A percentile compares a stretch with the other conserved stretches of the same genome.
These are phyloP conservation scores for Cryphonectria naterciae DNA, from an alignment of 2,329 filamentous ascomycete species.

Conservation along the genomic window DNA sequence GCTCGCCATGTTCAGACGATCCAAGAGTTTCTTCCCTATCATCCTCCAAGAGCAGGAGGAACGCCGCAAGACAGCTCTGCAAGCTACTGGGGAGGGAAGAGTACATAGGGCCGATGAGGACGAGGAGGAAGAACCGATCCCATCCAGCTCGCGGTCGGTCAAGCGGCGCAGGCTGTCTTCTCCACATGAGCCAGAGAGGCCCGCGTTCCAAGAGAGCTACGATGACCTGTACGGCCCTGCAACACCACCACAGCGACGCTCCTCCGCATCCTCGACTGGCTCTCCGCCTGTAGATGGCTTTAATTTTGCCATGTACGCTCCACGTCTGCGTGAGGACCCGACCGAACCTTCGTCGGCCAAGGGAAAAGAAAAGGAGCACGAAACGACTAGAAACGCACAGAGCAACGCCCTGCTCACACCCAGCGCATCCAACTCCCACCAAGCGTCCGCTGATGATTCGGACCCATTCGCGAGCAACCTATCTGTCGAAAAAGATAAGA, in stretches of 20 bases:
- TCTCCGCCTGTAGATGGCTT: neutral
- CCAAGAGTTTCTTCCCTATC: conserved; percentile 53
- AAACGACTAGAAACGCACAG: conserved; percentile 21
- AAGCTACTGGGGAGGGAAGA: conserved; percentile 11
- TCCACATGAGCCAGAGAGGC: neutral
- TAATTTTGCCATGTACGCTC: neutral
- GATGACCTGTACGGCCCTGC: conserved; percentile 28
- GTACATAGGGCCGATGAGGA: conserved; percentile 20
- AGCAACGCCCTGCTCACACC: conserved; percentile 20
- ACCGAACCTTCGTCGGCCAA: conserved; percentile 32
- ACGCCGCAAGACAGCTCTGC: conserved; percentile 14
- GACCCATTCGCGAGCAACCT: conserved; percentile 25
- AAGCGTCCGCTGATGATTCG: conserved; percentile 15
- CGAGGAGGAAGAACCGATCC: conserved; percentile 26
- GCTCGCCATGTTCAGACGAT: conserved; percentile 55
- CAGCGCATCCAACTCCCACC: conserved; percentile 20
- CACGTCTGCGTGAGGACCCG: neutral
- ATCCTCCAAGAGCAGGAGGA: conserved; percentile 34
- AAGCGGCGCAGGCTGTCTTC: conserved; percentile 28
- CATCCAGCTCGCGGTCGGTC: conserved; percentile 8
- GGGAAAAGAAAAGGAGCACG: conserved; percentile 33
- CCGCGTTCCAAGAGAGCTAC: conserved; percentile 6
- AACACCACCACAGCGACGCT: conserved; percentile 19
- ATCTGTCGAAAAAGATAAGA: conserved; percentile 7
- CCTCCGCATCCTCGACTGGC: neutral